These are phyloP conservation scores for Cutaneotrichosporon sp. DNA, from an alignment of 1,284 basidiomycete genomes.

Conservation along the genomic window DNA sequence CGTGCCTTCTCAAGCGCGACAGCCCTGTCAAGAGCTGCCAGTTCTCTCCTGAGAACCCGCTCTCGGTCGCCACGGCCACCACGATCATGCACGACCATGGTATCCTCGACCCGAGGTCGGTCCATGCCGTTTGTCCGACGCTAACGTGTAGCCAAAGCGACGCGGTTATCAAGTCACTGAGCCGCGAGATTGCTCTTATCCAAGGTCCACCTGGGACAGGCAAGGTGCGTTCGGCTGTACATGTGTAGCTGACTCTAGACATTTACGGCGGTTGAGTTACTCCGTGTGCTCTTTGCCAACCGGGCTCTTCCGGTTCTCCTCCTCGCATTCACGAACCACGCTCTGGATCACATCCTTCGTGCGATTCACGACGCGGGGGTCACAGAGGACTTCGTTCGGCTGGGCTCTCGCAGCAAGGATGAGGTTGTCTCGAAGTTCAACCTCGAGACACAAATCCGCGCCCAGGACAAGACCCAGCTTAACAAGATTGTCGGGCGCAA, in stretches of 20 bases:
- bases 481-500: too few relatives aligned
- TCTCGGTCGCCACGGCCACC: conserved; percentile 47
- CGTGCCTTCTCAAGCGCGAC: conserved; percentile 51
- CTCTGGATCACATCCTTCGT: conserved; percentile 67
- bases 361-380: conserved; percentile 65
- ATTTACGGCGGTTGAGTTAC: conserved; percentile 66
- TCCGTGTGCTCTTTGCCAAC: conserved; percentile 64
- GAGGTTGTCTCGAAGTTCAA: conserved; percentile 60
- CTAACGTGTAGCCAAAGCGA: conserved; percentile 63
- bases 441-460: too few relatives aligned
- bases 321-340: conserved; percentile 74
- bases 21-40: conserved; percentile 31
- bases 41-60: conserved; percentile 51
- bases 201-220: conserved; percentile 77
- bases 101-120: conserved; percentile 41
- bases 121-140: background rate
- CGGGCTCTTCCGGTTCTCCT: conserved; percentile 62
- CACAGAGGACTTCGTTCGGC: conserved; percentile 63
- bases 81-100: conserved; percentile 44
- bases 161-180: conserved; percentile 64
- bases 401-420: conserved; percentile 65
- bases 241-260: conserved; percentile 53
- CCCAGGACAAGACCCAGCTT: too few relatives aligned
- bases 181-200: conserved; percentile 64
- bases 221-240: conserved; percentile 59